Evolutionary conservation across 805 yeast genomes (phyloP), one percentile per base, ranked within the genome.

Genomic region (Ogataea glucozyma): DNA sequence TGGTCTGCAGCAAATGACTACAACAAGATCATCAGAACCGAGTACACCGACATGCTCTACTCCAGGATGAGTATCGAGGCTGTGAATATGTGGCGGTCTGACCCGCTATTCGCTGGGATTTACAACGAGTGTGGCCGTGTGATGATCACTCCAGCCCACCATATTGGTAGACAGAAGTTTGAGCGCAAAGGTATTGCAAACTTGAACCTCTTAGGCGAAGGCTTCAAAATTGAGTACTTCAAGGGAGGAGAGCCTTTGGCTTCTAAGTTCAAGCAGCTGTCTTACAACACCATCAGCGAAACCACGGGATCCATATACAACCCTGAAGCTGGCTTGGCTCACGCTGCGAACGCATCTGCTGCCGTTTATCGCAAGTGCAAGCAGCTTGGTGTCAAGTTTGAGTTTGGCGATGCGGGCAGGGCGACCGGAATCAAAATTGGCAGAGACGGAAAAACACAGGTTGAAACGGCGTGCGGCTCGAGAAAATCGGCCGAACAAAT

Each of bases 21-120:
- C 40, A 75, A 75, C 51, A 74, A 76, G 51, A 74, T 76, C 36
- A 65, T 76, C 12, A 59, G 79, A 37, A 62, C 73, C 0, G 80
- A 75, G 48, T 75, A 76, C 47, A 55, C 67, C 4, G 76, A 73
- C 41, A 31, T 58, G 22, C 53, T 62, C n/a, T 74, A 75, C 43
- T 57, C 77, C 4, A 58, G 60, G 34, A 46, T 76, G 51, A 62
- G 75, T 3, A 60, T 72, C 3, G 79, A 76, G 49, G 78, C 80
- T 2, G 52, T 71, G 31, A 41, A 56, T 8, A 43, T 55, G 41
- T 73, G 77, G 75, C 57, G 62, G 21, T 43, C 48, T 1, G 65
- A 70, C 41, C 65, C 67, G 4, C 45, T 62, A 5, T 70, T 52
- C 37, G 52, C 59, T 23, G 65, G 58, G 1, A 49, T 55, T 2